phyloP scores from a whole-genome alignment of 2,329 filamentous ascomycete species.

The Arachnopeziza araneosa region DNA sequence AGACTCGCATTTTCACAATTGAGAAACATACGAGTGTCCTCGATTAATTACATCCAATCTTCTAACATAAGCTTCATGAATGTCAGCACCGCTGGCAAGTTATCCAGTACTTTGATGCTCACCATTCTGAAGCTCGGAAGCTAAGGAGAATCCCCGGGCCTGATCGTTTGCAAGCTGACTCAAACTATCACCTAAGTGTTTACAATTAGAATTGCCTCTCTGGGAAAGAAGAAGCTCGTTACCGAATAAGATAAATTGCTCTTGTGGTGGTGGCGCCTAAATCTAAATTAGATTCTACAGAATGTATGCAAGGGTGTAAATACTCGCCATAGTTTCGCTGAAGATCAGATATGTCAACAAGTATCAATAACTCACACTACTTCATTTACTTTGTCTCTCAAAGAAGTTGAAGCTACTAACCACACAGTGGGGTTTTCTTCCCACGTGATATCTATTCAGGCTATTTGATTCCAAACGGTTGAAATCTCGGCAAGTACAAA shows the following conservation, averaged over 20 bases:
- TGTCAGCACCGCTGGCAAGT: neutral
- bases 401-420: neutral
- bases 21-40: constrained; percentile 12
- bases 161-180: constrained; percentile 21
- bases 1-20: neutral
- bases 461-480: neutral
- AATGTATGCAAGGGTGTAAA: neutral
- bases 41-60: constrained; percentile 24
- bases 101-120: neutral
- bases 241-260: neutral
- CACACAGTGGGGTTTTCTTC: neutral
- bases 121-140: constrained; percentile 23
- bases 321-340: neutral
- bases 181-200: constrained; percentile 21
- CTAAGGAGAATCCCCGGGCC: constrained; percentile 20
- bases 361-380: neutral
- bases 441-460: neutral
- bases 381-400: neutral
- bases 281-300: neutral
- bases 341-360: neutral
- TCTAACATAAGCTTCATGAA: constrained; percentile 17
- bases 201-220: neutral
- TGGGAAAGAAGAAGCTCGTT: neutral
- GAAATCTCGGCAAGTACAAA: neutral
- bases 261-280: neutral